Evolutionary conservation across 1,284 basidiomycete genomes (phyloP).

Genomic region (Bjerkandera adusta): DNA sequence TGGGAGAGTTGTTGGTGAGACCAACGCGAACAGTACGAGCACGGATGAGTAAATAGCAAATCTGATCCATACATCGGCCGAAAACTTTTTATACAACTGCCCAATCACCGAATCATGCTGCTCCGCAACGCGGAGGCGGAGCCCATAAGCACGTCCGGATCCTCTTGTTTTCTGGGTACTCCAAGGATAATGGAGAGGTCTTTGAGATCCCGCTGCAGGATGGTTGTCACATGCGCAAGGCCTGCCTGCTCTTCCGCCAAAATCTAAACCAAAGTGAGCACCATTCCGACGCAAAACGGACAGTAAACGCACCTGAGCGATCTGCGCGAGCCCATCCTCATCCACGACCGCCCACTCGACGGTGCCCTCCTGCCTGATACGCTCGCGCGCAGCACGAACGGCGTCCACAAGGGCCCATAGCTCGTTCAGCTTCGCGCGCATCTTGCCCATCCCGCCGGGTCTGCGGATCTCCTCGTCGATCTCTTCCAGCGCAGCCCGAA

Average conservation of each 20-base stretch:
- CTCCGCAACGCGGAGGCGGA: constrained; percentile 34
- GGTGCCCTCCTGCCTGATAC: constrained; percentile 43
- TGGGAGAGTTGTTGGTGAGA: too few species aligned
- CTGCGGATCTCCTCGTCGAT: constrained; percentile 72
- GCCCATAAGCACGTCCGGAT: constrained; percentile 26
- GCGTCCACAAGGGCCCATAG: constrained; percentile 87
- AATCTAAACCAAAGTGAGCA: constrained; percentile 47
- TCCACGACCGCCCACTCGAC: constrained; percentile 84
- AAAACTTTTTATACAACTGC: too few species aligned
- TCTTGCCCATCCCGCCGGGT: constrained; percentile 54
- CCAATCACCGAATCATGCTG: constrained; percentile 34
- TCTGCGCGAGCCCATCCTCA: constrained; percentile 75
- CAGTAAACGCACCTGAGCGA: constrained; percentile 59
- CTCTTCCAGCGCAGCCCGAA: constrained; percentile 68
- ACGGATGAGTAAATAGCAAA: too few species aligned
- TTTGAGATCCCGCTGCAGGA: constrained; percentile 64
- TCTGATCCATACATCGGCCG: too few species aligned
- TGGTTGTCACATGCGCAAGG: constrained; percentile 74
- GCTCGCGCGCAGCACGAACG: constrained; percentile 60
- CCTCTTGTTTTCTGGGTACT: constrained; percentile 36
- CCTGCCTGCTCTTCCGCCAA: constrained; percentile 79
- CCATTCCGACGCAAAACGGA: constrained; percentile 8
- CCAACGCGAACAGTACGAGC: too few species aligned
- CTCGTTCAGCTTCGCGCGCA: constrained; percentile 78
- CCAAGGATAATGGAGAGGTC: constrained; percentile 75